Evolutionary conservation across 495 filamentous ascomycete genomes (phyloP).

Genomic region (Jackrogersella minutella): DNA sequence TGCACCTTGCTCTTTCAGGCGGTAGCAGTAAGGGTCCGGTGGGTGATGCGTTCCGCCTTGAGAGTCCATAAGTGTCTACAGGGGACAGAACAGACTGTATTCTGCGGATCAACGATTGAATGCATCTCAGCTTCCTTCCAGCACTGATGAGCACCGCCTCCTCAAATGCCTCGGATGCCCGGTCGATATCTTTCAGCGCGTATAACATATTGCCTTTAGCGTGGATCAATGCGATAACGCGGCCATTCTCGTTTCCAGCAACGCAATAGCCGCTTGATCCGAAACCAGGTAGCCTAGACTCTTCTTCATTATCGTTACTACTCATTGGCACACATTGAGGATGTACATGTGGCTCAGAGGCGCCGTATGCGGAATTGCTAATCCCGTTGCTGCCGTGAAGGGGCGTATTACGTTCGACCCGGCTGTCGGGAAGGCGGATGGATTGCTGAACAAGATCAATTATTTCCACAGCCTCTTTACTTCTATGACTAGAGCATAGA

Average conservation of each 20-base stretch:
- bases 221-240: constrained; percentile 90
- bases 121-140: constrained; percentile 73
- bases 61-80: constrained; percentile 44
- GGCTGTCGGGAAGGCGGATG: constrained; percentile 59
- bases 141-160: constrained; percentile 91
- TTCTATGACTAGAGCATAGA: constrained; percentile 81
- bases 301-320: constrained; percentile 58
- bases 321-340: constrained; percentile 16
- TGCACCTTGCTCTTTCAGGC: constrained; percentile 84
- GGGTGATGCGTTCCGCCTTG: constrained; percentile 32
- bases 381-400: not conserved
- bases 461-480: constrained; percentile 84
- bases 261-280: constrained; percentile 88
- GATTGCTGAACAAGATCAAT: constrained; percentile 89
- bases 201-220: constrained; percentile 99
- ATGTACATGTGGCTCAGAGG: constrained; percentile 6
- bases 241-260: constrained; percentile 87
- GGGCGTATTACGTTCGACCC: constrained; percentile 5
- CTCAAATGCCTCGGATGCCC: constrained; percentile 90
- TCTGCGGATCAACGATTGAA: constrained; percentile 80
- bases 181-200: constrained; percentile 81
- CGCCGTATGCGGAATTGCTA: not conserved
- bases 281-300: constrained; percentile 64
- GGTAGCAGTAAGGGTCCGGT: constrained; percentile 72
- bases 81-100: constrained; percentile 77